Evolutionary conservation across 2,329 filamentous ascomycete genomes (phyloP), one percentile per base, ranked within the genome.

Genomic region (Cladophialophora carrionii): DNA sequence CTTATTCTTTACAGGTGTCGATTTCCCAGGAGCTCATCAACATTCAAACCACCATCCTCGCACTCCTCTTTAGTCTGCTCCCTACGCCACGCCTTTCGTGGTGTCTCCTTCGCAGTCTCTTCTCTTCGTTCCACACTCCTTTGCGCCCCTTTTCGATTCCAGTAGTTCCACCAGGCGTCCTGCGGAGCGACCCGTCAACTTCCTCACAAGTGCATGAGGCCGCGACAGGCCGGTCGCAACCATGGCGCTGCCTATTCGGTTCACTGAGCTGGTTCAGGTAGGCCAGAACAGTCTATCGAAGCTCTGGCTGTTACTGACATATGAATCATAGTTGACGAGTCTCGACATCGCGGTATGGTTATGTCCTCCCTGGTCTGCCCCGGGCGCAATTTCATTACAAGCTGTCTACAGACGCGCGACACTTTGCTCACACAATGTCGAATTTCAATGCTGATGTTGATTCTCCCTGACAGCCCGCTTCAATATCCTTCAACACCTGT

Each of bases 401-500:
- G n/a, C 31, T 51, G 12, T 20, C 31, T 31, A 31, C 57, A 60
- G 22, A 34, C 24, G 46, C 34, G 31, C n/a, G 29, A 53, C n/a
- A 52, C 17, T 53, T 10, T 60, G 37, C 37, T 43, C 37, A n/a
- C 2, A 7, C 14, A 43, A 43, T 7, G 37, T n/a, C 14, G 37
- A 20, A 43, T 43, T n/a, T 17, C 37, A 43, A 7, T 62, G 59
- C 61, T 70, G 62, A 71, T 71, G 62, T 76, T 70, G 75, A 73
- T 12, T 60, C 48, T 52, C 52, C 48, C 24, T 64, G 78, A 77
- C 74, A 90, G 87, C 85, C 84, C 75, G 78, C 82, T 72, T 88
- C 88, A 68, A 93, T 95, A 84, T 89, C 90, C 76, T 95, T 94
- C 84, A 92, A 93, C 80, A 90, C 89, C 78, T 93, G 90, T 83